Evolutionary conservation across 1,284 basidiomycete species (phyloP).

Genomic region (Leccinum angustisporum): DNA sequence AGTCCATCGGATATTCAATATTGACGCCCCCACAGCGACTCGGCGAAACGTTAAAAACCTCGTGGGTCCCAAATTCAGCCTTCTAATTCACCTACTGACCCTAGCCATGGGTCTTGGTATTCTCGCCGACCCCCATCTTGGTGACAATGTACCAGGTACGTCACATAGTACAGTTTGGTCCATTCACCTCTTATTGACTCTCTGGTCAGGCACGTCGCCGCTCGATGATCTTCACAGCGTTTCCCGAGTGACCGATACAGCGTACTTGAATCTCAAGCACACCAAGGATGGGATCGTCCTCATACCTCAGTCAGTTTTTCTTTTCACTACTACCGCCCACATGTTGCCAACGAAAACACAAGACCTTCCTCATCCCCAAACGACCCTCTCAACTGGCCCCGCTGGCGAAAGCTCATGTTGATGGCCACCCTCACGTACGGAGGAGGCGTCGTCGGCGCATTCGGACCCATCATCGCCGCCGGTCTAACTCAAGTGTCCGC

Average conservation of each 20-base stretch:
- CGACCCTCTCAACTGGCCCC: constrained; percentile 1
- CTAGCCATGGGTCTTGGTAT: not conserved
- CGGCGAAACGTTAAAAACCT: not conserved
- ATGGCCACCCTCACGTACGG: not conserved
- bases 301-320: constrained; percentile 1
- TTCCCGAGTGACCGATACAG: not conserved
- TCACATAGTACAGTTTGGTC: not conserved
- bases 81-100: not conserved
- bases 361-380: not conserved
- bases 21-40: not conserved
- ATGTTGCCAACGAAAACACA: not conserved
- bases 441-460: not conserved
- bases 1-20: not conserved
- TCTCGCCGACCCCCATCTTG: not conserved
- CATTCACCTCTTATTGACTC: not conserved
- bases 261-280: not conserved
- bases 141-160: constrained; percentile 1
- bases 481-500: not conserved
- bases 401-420: constrained; percentile 1
- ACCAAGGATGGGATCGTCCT: not conserved
- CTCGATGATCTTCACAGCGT: constrained; percentile 1
- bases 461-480: not conserved
- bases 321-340: not conserved
- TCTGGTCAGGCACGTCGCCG: not conserved
- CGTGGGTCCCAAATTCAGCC: not conserved